Evolutionary conservation across 2,329 filamentous ascomycete genomes (phyloP).

Genomic region (Beauveria scarabaeidicola): DNA sequence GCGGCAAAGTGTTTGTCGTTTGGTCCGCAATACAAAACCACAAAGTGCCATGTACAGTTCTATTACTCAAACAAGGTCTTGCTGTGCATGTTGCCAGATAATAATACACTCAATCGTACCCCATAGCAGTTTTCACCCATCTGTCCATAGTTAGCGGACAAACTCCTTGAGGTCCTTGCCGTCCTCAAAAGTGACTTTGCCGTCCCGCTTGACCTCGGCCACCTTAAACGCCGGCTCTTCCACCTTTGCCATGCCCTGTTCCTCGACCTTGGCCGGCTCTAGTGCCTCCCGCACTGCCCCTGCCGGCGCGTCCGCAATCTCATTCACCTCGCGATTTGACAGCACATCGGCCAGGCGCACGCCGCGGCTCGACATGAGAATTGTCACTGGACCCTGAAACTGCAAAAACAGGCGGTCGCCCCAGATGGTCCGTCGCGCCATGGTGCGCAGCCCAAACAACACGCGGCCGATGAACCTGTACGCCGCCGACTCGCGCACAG

Average conservation of each 20-base stretch:
- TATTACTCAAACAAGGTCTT: neutral
- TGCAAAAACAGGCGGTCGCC: constrained; percentile 87
- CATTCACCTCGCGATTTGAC: constrained; percentile 71
- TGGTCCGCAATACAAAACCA: neutral
- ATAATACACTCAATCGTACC: constrained; percentile 1
- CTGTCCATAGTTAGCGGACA: constrained; percentile 28
- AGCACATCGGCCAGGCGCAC: constrained; percentile 70
- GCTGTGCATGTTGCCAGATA: neutral
- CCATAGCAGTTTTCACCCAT: neutral
- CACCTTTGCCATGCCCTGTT: neutral
- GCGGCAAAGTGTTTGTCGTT: no score
- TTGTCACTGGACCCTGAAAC: constrained; percentile 77
- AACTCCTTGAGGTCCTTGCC: constrained; percentile 50
- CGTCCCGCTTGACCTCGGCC: constrained; percentile 48
- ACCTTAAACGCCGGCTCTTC: constrained; percentile 38
- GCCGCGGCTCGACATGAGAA: constrained; percentile 83
- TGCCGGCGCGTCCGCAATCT: constrained; percentile 75
- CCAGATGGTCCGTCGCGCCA: constrained; percentile 76
- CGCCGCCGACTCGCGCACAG: constrained; percentile 59
- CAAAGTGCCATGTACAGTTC: neutral
- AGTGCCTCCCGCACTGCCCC: constrained; percentile 58
- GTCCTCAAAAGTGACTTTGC: constrained; percentile 59
- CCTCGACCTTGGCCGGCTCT: constrained; percentile 24
- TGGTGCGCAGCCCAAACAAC: constrained; percentile 64
- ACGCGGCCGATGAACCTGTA: constrained; percentile 63